Evolutionary conservation across 768 basidiomycete genomes (phyloP), one percentile per base, ranked within the genome.

Genomic region (Rhodotorula diobovata): DNA sequence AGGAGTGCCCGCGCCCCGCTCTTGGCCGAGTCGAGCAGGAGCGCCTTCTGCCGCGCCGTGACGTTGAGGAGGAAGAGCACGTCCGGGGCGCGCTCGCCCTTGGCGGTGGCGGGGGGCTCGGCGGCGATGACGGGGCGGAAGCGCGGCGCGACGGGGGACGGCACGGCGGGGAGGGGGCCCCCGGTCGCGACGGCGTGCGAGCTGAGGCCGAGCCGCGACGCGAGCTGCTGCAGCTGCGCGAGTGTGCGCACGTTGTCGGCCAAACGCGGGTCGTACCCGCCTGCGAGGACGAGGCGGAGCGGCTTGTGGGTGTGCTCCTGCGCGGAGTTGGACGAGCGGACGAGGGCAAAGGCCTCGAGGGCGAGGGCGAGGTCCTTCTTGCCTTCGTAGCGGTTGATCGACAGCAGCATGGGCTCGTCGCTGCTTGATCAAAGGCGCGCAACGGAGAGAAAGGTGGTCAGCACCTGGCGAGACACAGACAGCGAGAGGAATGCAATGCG

Each of bases 21-120:
- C 16, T 21, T 15, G 3, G 84, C 85, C 0, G 85, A 79, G 10
- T 86, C 84, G 48, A 99, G 86, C 2, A 98, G 85, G 14, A 88
- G 88, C 1, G 90, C 87, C 41, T 94, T 89, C 79, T 98, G 95
- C 1, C 83, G 75, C 12, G 88, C 89, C 2, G 90, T 88, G 80
- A 96, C 93, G 81, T 96, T 97, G 72, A 93, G 86, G n/a, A 97
- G 84, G 81, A 99, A 90, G 37, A 93, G 81, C 46, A 98, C 82
- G 72, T 91, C 85, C 0, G 89, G 79, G 21, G 71, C 48, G 0
- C 41, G 41, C 41, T 43, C 41, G 41, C 80, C 43, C 74, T 21
- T 82, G 8, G 34, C 37, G 25, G 73, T 14, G 18, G 66, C n/a
- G 11, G 69, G 68, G 9, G 65, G 61, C 11, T 34, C 57, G 39